phyloP scores from a whole-genome alignment of 2,329 filamentous ascomycete genomes.

The Microdochium nivale region DNA sequence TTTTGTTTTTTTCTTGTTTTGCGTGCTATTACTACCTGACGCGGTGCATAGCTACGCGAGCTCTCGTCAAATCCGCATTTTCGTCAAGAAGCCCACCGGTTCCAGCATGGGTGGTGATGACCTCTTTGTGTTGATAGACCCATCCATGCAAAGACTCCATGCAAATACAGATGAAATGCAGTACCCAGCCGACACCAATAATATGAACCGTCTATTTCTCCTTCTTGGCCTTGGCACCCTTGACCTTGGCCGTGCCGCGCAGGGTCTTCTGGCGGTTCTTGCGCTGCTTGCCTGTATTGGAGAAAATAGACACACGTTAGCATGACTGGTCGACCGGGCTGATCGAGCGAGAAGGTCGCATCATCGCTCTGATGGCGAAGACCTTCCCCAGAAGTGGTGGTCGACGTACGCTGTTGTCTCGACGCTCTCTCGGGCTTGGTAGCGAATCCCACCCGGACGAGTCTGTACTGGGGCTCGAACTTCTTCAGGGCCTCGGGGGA shows the following conservation, averaged over 20 bases:
- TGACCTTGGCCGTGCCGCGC: conserved; percentile 95
- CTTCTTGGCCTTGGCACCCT: conserved; percentile 93
- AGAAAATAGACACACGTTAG: neutral
- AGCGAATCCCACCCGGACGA: conserved; percentile 86
- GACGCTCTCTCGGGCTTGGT: conserved; percentile 94
- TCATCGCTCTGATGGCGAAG: neutral
- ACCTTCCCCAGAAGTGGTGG: neutral
- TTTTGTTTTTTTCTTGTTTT: neutral
- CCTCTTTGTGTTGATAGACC: neutral
- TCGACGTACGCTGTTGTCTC: conserved; percentile 94
- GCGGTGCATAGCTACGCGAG: conserved; percentile 1
- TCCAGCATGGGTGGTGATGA: neutral
- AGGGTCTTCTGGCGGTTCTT: conserved; percentile 99
- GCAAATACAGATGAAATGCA: conserved; percentile 10
- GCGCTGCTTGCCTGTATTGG: conserved; percentile 87
- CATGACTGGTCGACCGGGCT: neutral
- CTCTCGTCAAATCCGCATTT: neutral
- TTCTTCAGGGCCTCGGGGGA: conserved; percentile 98
- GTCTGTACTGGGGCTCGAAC: conserved; percentile 97
- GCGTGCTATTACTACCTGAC: neutral
- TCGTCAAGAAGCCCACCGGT: neutral
- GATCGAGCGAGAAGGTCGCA: neutral
- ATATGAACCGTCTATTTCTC: conserved; percentile 59
- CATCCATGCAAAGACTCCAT: conserved; percentile 1
- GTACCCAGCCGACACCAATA: conserved; percentile 11